Conservation (phyloP, 306 rosid species). For the Spatholobus suberectus region DNA sequence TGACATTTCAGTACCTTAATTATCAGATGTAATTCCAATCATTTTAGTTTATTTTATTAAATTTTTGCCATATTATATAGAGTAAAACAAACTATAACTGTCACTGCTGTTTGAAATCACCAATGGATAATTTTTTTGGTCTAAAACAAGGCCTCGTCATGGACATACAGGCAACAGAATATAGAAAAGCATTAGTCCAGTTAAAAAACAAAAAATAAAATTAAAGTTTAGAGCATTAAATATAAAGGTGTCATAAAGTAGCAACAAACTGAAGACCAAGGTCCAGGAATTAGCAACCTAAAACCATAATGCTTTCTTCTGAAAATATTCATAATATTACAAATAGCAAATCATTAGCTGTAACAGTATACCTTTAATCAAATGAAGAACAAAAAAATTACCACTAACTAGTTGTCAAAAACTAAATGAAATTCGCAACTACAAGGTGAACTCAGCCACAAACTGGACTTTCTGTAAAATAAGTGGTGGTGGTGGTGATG, state of each 20-base stretch:
- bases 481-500: not conserved
- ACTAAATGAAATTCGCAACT: constrained; percentile 29
- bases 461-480: constrained; percentile 23
- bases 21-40: constrained; percentile 18
- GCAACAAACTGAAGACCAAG: constrained; percentile 26
- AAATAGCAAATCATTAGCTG: constrained; percentile 14
- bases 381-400: not conserved
- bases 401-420: constrained; percentile 19
- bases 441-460: constrained; percentile 13
- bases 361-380: constrained; percentile 24
- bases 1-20: not conserved
- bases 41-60: too few relatives aligned
- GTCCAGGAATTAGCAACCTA: constrained; percentile 16
- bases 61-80: not conserved
- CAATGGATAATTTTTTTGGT: not conserved
- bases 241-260: constrained; percentile 11
- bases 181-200: not conserved
- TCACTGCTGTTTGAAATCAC: not conserved
- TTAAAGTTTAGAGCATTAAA: constrained; percentile 5
- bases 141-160: constrained; percentile 11
- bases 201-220: constrained; percentile 25
- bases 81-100: constrained; percentile 22
- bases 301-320: constrained; percentile 15
- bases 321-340: not conserved
- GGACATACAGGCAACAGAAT: not conserved